Base-by-base conservation (phyloP, 2,329 filamentous ascomycete species). In the Exophiala sideris region DNA sequence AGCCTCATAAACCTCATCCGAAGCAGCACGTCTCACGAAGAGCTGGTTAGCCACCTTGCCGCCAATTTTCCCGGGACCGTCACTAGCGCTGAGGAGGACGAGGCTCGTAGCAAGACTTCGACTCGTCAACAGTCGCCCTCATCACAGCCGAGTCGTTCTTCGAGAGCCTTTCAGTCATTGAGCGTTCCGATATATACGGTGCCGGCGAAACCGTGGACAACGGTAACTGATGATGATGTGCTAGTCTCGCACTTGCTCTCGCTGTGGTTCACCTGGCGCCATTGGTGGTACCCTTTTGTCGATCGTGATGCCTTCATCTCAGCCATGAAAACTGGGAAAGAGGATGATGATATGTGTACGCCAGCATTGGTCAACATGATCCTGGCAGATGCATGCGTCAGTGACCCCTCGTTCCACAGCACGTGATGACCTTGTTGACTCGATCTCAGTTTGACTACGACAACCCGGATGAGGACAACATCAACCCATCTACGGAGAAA, bases 281-380 rank as follows among this genome's bases (percentile, higher is more conserved):
- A 67, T 41, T 63, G 52, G 12, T 58, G 63, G 8, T 65, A 64
- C 34, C 60, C 67, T 48, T 68, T 65, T 61, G 54, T 71, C 34
- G 67, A 71, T 40, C 59, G 59, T 16, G 63, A 67, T 32, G 47
- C 64, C 14, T 69, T 71, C 42, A 53, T 70, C 5, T 48, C 52
- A 1, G 68, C 65, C 16, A 69, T 69, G 68, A 57, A 60, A 48
- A 42, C 54, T 5, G 63, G 64, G 6, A 48, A 66, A 16, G 20
- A 67, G 16, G 40, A 65, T 5, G 64, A 61, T 8, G 56, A 44
- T 8, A 70, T 65, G 46, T 71, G 68, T 49, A 68, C 68, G 1
- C 65, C 68, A 2, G 68, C 69, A 35, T 50, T 71, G 47, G 68
- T 70, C 44, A 71, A 71, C 54, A 61, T 63, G n/a, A 67, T 71